Evolutionary conservation across 176 grass and related monocot genomes (phyloP).

Genomic region (Puccinellia tenuiflora): DNA sequence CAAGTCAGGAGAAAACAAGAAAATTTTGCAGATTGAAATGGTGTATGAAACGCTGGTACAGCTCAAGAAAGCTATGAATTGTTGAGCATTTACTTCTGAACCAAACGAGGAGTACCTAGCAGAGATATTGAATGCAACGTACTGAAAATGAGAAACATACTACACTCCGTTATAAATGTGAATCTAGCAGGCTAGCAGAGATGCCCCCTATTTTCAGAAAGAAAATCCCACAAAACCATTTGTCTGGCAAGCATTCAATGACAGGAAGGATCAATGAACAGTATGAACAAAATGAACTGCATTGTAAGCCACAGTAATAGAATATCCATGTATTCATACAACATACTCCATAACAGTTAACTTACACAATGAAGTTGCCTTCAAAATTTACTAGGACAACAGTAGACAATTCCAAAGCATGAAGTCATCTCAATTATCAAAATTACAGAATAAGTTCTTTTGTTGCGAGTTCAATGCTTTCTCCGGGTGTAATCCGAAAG

Average conservation of each 20-base stretch:
- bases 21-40: background rate
- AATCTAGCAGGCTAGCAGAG: constrained; percentile 15
- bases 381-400: constrained; percentile 10
- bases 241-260: constrained; percentile 41
- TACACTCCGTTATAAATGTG: constrained; percentile 45
- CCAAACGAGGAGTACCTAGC: constrained; percentile 21
- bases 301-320: constrained; percentile 23
- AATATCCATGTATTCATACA: constrained; percentile 28
- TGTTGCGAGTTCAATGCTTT: constrained; percentile 23
- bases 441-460: constrained; percentile 15
- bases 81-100: background rate
- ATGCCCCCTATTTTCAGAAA: background rate
- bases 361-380: constrained; percentile 8
- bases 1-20: constrained; percentile 10
- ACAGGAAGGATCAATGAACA: constrained; percentile 13
- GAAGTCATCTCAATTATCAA: constrained; percentile 18
- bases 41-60: background rate
- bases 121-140: constrained; percentile 28
- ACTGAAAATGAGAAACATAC: constrained; percentile 31
- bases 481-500: constrained; percentile 59
- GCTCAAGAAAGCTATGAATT: background rate
- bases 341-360: constrained; percentile 1
- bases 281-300: constrained; percentile 10
- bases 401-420: constrained; percentile 12
- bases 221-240: constrained; percentile 17